These are phyloP conservation scores for Bretschneidera sinensis DNA, from an alignment of 345 rosid genomes.

Conservation along the genomic window DNA sequence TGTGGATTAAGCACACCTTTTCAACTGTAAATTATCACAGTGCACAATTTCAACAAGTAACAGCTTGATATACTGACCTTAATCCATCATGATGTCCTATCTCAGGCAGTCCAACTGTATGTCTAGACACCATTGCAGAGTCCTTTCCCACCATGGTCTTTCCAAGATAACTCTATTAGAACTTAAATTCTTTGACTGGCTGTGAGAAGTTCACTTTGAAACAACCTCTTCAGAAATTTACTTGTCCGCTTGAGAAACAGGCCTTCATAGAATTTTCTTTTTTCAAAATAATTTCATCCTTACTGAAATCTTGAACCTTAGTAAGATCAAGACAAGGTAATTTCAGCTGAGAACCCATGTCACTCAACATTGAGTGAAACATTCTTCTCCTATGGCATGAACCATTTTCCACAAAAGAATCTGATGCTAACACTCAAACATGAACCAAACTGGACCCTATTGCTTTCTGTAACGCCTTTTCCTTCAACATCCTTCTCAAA, in stretches of 20 bases:
- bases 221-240: neutral
- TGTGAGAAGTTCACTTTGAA: neutral
- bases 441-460: constrained; percentile 17
- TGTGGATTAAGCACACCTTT: neutral
- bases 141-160: neutral
- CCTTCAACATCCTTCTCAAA: constrained; percentile 39
- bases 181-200: neutral
- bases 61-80: neutral
- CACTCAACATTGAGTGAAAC: constrained; percentile 51
- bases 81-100: neutral
- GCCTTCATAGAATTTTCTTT: constrained; percentile 22
- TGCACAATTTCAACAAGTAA: neutral
- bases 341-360: constrained; percentile 39
- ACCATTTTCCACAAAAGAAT: constrained; percentile 15
- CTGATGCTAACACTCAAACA: constrained; percentile 12
- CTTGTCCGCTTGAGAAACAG: neutral
- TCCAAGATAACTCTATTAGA: neutral
- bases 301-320: neutral
- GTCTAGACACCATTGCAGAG: neutral
- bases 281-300: constrained; percentile 13
- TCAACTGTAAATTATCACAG: neutral
- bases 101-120: neutral
- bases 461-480: constrained; percentile 27
- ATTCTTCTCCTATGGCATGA: constrained; percentile 30
- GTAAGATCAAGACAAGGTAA: constrained; percentile 7